These are phyloP conservation scores for Aspergillus funiculosus DNA, from an alignment of 495 filamentous ascomycete genomes.

Conservation along the genomic window DNA sequence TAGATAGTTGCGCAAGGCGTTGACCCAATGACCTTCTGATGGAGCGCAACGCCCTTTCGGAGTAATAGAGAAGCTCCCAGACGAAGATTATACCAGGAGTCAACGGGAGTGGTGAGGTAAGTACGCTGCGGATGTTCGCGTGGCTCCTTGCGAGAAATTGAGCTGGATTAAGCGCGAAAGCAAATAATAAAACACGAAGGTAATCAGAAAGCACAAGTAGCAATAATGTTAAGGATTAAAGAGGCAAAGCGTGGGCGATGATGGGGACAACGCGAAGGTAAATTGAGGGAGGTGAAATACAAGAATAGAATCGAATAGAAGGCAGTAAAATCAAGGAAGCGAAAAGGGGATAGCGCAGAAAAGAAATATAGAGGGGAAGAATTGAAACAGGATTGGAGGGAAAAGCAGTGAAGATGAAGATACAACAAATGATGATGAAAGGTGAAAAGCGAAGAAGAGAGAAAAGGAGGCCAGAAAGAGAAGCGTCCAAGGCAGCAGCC, in stretches of 20 bases:
- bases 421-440: constrained; percentile 9
- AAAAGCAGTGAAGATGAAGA: no score
- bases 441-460: constrained; percentile 15
- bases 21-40: constrained; percentile 8
- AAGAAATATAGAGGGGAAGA: neutral
- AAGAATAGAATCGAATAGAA: constrained; percentile 11
- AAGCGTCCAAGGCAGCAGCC: neutral
- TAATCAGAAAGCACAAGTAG: neutral
- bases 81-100: constrained; percentile 3
- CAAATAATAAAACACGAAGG: neutral
- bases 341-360: constrained; percentile 14
- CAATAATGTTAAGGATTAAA: constrained; percentile 2
- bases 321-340: constrained; percentile 8
- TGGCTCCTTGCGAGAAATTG: neutral
- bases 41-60: constrained; percentile 14
- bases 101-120: neutral
- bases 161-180: neutral
- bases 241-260: neutral
- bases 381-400: no score
- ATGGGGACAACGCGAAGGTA: constrained; percentile 1
- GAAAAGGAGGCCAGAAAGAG: constrained; percentile 21
- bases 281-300: neutral
- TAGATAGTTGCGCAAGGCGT: constrained; percentile 13
- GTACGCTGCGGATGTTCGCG: neutral
- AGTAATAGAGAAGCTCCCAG: constrained; percentile 1